Base-by-base conservation (phyloP, 768 basidiomycete genomes). In the Lactarius quietus region DNA sequence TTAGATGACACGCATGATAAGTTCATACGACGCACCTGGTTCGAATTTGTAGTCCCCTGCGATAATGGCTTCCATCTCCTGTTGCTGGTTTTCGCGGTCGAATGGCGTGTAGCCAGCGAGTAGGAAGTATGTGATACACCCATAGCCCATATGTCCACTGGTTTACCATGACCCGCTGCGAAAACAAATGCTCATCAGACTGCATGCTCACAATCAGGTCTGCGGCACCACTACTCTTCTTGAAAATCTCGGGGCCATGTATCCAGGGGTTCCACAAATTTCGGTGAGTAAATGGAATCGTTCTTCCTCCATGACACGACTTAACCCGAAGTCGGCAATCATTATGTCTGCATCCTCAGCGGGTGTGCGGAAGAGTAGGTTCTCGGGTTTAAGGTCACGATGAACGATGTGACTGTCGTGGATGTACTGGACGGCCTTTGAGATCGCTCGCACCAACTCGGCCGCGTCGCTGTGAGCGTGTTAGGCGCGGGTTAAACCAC, bases 111-210 rank as follows among this genome's bases (percentile, higher is more conserved):
- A 95, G 3, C 92, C 90, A 59, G 87, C 88, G 31, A 98, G 87
- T 4, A 98, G 80, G 87, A 97, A 97, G 78, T 98, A 98, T 15
- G 96, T 92, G 76, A 99, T 95, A 99, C 96, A 43, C 96, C 96
- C 86, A 98, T 95, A 1, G 96, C 95, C 95, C 94, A 95, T 62
- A 96, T 78, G 72, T 96, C 96, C 20, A 97, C 95, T 10, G 95
- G 95, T 77, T 92, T 97, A 48, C 90, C 86, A 71, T 99, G 96
- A 4, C 96, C 96, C 62, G 87, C 90, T 91, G 72, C 35, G 60
- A 31, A 59, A 20, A 48, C 52, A 68, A 58, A 61, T 59, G 33
- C 45, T 56, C 43, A 48, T 33, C 6, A 38, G 43, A 29, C 43
- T 33, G 53, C 54, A 33, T 57, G 15, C 65, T 62, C 35, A 55